A percentile compares a stretch with the other conserved stretches of the same genome.
Conservation (phyloP, 1,284 basidiomycete species). For the Tetrapyrgos nigripes region DNA sequence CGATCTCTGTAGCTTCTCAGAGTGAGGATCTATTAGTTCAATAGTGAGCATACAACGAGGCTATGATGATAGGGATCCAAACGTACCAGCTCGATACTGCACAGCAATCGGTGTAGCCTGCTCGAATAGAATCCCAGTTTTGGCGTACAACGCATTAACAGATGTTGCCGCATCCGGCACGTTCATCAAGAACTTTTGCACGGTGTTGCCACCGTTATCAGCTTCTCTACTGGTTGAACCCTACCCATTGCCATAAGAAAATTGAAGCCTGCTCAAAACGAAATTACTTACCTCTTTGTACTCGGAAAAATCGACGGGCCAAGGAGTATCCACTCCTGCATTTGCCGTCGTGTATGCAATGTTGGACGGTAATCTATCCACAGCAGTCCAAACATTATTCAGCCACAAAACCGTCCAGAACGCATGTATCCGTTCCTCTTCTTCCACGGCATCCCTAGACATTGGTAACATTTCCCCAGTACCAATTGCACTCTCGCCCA, state of each 20-base stretch:
- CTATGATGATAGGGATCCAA: slow-evolving; percentile 23
- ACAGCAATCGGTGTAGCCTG: slow-evolving; percentile 26
- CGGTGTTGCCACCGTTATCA: slow-evolving; percentile 26
- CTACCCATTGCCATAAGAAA: background rate
- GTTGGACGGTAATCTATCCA: slow-evolving; percentile 12
- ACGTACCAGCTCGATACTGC: slow-evolving; percentile 14
- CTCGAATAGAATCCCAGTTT: slow-evolving; percentile 44
- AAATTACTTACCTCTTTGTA: background rate
- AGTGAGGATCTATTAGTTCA: slow-evolving; percentile 3
- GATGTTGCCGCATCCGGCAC: slow-evolving; percentile 31
- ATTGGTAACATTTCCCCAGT: background rate
- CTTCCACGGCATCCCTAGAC: slow-evolving; percentile 1
- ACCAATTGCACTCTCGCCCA: too few relatives aligned
- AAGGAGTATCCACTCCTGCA: slow-evolving; percentile 17
- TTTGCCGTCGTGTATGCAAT: slow-evolving; percentile 3
- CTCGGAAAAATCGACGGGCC: slow-evolving; percentile 13
- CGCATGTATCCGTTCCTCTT: slow-evolving; percentile 16
- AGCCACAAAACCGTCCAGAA: slow-evolving; percentile 18
- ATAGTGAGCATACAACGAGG: background rate
- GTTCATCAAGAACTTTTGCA: slow-evolving; percentile 38
- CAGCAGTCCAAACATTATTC: slow-evolving; percentile 16
- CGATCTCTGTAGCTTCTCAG: slow-evolving; percentile 13
- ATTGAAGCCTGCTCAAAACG: background rate
- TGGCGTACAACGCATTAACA: slow-evolving; percentile 39
- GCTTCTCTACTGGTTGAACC: background rate